phyloP scores from a whole-genome alignment of 1,284 basidiomycete species.

The Boletus chippewaensis region DNA sequence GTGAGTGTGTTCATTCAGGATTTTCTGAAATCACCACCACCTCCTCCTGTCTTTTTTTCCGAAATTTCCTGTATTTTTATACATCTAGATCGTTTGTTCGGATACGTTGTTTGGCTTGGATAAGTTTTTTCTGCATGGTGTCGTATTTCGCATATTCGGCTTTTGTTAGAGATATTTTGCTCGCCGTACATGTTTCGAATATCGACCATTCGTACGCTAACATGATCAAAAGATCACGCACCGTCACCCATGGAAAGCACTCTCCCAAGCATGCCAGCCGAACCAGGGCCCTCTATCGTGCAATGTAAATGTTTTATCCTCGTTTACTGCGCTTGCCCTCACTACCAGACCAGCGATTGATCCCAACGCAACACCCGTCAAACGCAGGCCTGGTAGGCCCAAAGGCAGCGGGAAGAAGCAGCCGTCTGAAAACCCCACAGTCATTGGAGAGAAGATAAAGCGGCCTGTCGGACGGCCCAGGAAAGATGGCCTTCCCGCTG shows the following conservation, averaged over 20 bases:
- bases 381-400: conserved; percentile 47
- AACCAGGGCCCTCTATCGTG: conserved; percentile 25
- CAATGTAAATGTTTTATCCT: conserved; percentile 19
- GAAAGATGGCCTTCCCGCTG: conserved; percentile 54
- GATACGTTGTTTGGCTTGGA: conserved; percentile 30
- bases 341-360: conserved; percentile 21
- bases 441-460: conserved; percentile 39
- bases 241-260: conserved; percentile 21
- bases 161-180: conserved; percentile 30
- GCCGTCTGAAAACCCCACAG: conserved; percentile 29
- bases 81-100: conserved; percentile 18
- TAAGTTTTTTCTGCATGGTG: conserved; percentile 27
- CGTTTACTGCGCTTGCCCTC: conserved; percentile 5
- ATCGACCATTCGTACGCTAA: conserved; percentile 19
- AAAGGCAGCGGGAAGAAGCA: conserved; percentile 52
- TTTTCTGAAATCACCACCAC: conserved; percentile 4
- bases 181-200: conserved; percentile 15
- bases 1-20: conserved; percentile 23
- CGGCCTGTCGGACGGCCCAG: conserved; percentile 50
- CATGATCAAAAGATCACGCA: conserved; percentile 21
- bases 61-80: conserved; percentile 9
- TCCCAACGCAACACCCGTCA: conserved; percentile 29
- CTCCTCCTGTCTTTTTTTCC: conserved; percentile 12
- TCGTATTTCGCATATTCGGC: conserved; percentile 33
- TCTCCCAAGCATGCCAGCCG: conserved; percentile 24